A percentile compares a stretch with the other conserved stretches of the same genome.
phyloP scores from a whole-genome alignment of 495 filamentous ascomycete species.

The Letharia lupina region DNA sequence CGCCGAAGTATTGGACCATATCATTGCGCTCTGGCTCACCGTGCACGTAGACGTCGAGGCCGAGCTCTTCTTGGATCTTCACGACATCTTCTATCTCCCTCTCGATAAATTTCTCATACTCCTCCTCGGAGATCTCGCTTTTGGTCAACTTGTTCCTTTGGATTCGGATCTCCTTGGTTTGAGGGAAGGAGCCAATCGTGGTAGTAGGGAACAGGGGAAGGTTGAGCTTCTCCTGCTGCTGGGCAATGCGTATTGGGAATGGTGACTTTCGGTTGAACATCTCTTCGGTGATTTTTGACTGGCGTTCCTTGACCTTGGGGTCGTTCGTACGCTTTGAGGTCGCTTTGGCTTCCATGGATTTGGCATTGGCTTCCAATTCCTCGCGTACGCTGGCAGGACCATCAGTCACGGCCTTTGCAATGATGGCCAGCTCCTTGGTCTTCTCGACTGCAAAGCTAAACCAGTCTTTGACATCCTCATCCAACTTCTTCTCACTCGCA shows the following conservation, averaged over 20 bases:
- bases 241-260: slow-evolving; percentile 72
- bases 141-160: slow-evolving; percentile 97
- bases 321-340: slow-evolving; percentile 93
- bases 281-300: slow-evolving; percentile 69
- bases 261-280: slow-evolving; percentile 87
- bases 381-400: slow-evolving; percentile 76
- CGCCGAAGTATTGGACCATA: slow-evolving; percentile 99
- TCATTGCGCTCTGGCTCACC: slow-evolving; percentile 99
- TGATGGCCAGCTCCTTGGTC: slow-evolving; percentile 77
- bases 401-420: slow-evolving; percentile 92
- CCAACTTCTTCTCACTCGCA: slow-evolving; percentile 93
- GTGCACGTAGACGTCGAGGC: slow-evolving; percentile 92
- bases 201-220: slow-evolving; percentile 97
- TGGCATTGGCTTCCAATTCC: slow-evolving; percentile 88
- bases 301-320: slow-evolving; percentile 89
- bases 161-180: slow-evolving; percentile 96
- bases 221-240: slow-evolving; percentile 79
- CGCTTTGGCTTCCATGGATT: slow-evolving; percentile 78
- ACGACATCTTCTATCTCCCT: slow-evolving; percentile 90
- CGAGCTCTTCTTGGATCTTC: slow-evolving; percentile 95
- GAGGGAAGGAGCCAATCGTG: slow-evolving; percentile 98
- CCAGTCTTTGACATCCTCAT: slow-evolving; percentile 87
- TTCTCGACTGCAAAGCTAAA: slow-evolving; percentile 98
- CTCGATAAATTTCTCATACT: slow-evolving; percentile 98
- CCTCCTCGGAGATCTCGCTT: slow-evolving; percentile 78